These are phyloP conservation scores for Sordariomycetes sp. DNA, from an alignment of 2,329 filamentous ascomycete species.

Conservation along the genomic window DNA sequence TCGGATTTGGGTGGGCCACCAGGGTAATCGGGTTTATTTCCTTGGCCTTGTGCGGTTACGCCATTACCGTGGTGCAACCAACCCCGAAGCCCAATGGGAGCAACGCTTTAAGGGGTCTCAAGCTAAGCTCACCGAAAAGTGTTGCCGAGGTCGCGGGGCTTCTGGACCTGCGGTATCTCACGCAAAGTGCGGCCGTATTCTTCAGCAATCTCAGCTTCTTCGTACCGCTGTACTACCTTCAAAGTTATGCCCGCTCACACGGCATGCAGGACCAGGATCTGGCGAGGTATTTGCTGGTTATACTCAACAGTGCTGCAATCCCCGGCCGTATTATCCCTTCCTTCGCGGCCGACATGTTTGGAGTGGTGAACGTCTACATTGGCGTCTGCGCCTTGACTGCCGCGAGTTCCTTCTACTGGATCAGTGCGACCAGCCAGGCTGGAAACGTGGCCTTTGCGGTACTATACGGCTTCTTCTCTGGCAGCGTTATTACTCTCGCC, in stretches of 20 bases:
- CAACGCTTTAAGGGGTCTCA: neutral
- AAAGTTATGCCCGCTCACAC: constrained; percentile 25
- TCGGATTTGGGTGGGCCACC: constrained; percentile 19
- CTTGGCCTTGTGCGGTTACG: constrained; percentile 17
- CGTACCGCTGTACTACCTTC: constrained; percentile 33
- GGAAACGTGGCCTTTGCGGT: constrained; percentile 29
- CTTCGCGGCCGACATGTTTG: constrained; percentile 28
- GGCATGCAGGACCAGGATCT: constrained; percentile 19
- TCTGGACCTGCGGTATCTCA: constrained; percentile 15
- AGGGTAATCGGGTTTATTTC: constrained; percentile 18
- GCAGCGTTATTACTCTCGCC: constrained; percentile 28
- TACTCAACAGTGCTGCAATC: constrained; percentile 37
- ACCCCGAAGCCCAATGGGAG: constrained; percentile 8
- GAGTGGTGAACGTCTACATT: constrained; percentile 27
- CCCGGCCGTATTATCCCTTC: constrained; percentile 36
- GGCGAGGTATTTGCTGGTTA: constrained; percentile 33
- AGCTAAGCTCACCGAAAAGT: constrained; percentile 5
- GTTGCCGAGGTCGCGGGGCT: constrained; percentile 17
- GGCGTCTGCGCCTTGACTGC: constrained; percentile 17
- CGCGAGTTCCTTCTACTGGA: constrained; percentile 26
- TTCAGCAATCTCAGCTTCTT: constrained; percentile 22
- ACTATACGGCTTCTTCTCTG: constrained; percentile 34
- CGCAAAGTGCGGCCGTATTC: constrained; percentile 18
- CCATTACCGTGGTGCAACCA: constrained; percentile 15
- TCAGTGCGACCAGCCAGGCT: constrained; percentile 19